These are phyloP conservation scores for Penicillium verrucosum DNA, from an alignment of 2,329 filamentous ascomycete genomes.

Conservation along the genomic window DNA sequence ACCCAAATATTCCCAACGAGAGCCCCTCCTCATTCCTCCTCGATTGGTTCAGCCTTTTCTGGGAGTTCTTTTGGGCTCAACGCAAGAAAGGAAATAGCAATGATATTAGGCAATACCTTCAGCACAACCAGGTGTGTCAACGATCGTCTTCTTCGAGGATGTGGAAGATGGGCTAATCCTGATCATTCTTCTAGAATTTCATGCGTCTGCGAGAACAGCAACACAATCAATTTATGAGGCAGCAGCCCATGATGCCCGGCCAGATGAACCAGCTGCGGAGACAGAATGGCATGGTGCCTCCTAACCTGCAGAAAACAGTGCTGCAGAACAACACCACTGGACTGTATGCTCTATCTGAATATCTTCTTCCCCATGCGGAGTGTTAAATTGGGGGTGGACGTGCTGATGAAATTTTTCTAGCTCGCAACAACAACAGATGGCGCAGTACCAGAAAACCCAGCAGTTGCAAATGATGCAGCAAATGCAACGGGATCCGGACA, in stretches of 20 bases:
- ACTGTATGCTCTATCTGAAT: conserved; percentile 34
- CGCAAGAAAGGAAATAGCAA: conserved; percentile 64
- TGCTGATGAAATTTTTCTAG: conserved; percentile 41
- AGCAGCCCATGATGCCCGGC: conserved; percentile 59
- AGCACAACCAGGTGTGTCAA: conserved; percentile 69
- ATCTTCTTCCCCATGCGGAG: conserved; percentile 1
- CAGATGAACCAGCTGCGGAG: conserved; percentile 56
- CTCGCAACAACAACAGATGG: conserved; percentile 61
- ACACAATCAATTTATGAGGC: conserved; percentile 73
- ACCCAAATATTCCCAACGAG: conserved; percentile 55
- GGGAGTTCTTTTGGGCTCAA: conserved; percentile 88
- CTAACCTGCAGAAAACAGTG: conserved; percentile 64
- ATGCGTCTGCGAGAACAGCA: conserved; percentile 70
- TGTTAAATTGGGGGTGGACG: conserved; percentile 2
- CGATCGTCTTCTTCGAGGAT: background rate
- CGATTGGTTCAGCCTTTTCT: conserved; percentile 97
- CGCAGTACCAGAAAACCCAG: conserved; percentile 62
- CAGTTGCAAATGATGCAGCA: conserved; percentile 64
- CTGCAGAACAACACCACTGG: conserved; percentile 65
- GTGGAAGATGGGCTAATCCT: conserved; percentile 14
- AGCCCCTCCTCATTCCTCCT: conserved; percentile 76
- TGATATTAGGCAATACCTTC: conserved; percentile 71
- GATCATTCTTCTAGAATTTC: conserved; percentile 50
- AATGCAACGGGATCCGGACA: conserved; percentile 83
- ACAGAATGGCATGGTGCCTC: conserved; percentile 36